Percentiles rank a stretch among this genome's conserved stretches.
phyloP scores from a whole-genome alignment of 208 protist genomes.

The Leishmania turanica region DNA sequence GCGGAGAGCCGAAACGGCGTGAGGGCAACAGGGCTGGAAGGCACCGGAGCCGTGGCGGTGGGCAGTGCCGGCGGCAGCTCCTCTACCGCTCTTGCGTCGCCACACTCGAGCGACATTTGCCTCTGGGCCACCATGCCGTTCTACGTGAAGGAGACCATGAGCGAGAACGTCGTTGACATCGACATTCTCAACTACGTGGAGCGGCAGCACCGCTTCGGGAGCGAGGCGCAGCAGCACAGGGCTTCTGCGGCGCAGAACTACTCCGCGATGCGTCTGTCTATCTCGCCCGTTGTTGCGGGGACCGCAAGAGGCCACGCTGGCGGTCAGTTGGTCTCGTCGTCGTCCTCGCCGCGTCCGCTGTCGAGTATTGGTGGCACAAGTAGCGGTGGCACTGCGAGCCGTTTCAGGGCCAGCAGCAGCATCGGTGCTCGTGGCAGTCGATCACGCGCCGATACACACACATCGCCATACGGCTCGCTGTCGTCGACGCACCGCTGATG shows the following conservation, averaged over 20 bases:
- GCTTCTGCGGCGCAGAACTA: conserved; percentile 6
- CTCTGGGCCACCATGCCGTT: conserved; percentile 28
- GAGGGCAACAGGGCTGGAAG: background rate
- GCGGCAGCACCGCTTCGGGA: conserved; percentile 39
- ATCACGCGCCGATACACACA: too few relatives aligned
- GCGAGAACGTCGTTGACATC: conserved; percentile 37
- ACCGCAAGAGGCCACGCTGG: background rate
- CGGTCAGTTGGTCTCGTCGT: background rate
- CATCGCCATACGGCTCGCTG: background rate
- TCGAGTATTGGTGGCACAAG: conserved; percentile 1
- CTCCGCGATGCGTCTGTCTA: conserved; percentile 6
- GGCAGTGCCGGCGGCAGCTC: background rate
- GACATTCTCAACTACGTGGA: conserved; percentile 68
- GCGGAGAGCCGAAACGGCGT: background rate
- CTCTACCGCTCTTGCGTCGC: background rate
- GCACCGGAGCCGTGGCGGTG: background rate
- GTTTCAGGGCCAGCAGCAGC: background rate
- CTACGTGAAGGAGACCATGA: conserved; percentile 42
- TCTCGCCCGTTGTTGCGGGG: conserved; percentile 1
- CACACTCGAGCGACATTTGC: background rate
- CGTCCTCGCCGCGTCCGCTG: conserved; percentile 14
- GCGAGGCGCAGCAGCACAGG: conserved; percentile 28
- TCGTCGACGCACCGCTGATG: background rate
- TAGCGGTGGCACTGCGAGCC: background rate
- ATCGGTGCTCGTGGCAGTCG: background rate